Evolutionary conservation across 75 land plant species (phyloP).

Genomic region (Larix kaempferi): DNA sequence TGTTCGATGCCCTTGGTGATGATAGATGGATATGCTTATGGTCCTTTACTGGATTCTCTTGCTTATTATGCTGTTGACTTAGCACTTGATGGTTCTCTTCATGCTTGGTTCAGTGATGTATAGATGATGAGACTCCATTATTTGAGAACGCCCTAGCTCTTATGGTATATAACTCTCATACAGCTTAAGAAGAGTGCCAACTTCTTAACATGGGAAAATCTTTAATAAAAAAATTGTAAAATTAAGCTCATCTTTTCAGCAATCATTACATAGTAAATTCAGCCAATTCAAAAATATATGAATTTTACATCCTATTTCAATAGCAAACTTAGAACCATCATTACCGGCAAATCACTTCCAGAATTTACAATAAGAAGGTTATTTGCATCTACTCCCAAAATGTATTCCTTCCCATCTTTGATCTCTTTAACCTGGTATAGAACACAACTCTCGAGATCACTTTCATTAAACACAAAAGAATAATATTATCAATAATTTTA

Average conservation of each 20-base stretch:
- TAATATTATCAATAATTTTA: background rate
- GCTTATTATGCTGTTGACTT: too few species aligned
- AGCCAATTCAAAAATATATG: background rate
- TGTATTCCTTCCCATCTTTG: constrained; percentile 71
- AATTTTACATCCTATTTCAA: background rate
- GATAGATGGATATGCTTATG: too few species aligned
- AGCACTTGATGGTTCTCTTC: too few species aligned
- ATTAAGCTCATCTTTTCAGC: background rate
- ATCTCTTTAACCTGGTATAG: constrained; percentile 44
- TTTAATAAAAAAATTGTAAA: too few species aligned
- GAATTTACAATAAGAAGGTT: constrained; percentile 85
- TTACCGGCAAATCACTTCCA: constrained; percentile 96
- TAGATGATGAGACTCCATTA: too few species aligned
- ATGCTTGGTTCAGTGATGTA: too few species aligned
- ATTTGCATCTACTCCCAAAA: constrained; percentile 75
- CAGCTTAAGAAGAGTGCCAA: background rate
- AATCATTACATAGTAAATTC: background rate
- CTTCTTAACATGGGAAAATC: too few species aligned
- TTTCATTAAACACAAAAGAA: background rate
- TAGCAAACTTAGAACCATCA: background rate
- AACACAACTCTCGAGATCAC: constrained; percentile 1
- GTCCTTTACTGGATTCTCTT: too few species aligned
- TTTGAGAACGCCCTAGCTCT: too few species aligned
- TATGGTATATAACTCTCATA: background rate
- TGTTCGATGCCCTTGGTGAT: too few species aligned